Evolutionary conservation across 2,329 filamentous ascomycete species (phyloP), one percentile per base, ranked within the genome.

Genomic region (Ceratocystis smalleyi): DNA sequence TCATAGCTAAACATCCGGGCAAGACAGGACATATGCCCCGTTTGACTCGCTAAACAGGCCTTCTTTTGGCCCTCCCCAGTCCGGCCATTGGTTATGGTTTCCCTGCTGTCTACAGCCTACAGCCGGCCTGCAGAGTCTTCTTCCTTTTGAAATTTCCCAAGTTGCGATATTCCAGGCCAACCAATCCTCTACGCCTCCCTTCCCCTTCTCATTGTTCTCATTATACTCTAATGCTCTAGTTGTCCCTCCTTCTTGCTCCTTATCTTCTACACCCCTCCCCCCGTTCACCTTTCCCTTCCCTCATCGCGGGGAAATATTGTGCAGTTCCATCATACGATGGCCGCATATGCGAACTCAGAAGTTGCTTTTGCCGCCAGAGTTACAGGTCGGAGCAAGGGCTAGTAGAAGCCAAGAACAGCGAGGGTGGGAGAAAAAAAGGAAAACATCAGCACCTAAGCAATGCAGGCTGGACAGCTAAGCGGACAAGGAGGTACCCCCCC

Each of bases 261-360:
- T 19, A 10, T 49, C 17, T 49, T 49, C 17, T 22, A 27, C 12
- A 22, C 22, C 30, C 51, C 51, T 30, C 22, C 51, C 12, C 22
- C 51, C 15, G 6, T 24, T 7, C n/a, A 7, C 47, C 22, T n/a
- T n/a, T 49, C 22, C 51, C 51, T 22, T 55, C 22, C 22, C 27
- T 27, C 27, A 55, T 55, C 51, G 15, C 51, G 51, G 22, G 19
- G 51, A 55, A 30, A 55, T 55, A 30, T 55, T 55, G 22, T 55
- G 51, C 22, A 55, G 51, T 55, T 55, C 51, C 22, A 55, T 55
- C 51, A 55, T 55, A 55, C 51, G 51, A 55, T 30, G 51, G 51
- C 22, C 51, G 51, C 51, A 55, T 55, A 55, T 55, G 32, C 51
- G 30, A n/a, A 55, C 22, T 12, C 12, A 55, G 51, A 55, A 55